Evolutionary conservation across 1,284 basidiomycete genomes (phyloP).

Genomic region (Ustilago sp.): DNA sequence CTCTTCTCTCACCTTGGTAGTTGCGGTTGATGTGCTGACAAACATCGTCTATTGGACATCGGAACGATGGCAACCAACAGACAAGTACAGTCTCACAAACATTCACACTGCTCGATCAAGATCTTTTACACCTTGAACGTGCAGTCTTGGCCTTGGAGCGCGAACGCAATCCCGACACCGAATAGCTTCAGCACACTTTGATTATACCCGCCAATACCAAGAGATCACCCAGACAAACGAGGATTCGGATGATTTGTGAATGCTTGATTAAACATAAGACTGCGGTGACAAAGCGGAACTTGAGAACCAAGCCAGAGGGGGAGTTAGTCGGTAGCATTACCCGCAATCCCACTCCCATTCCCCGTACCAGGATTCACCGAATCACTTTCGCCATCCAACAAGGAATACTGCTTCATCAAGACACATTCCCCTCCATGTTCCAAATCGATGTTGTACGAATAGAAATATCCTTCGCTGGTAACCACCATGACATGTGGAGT

Average conservation of each 20-base stretch:
- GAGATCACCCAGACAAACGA: not conserved
- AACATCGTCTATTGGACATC: no score
- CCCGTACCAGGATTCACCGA: not conserved
- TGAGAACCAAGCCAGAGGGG: not conserved
- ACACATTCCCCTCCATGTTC: conserved; percentile 96
- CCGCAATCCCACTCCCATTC: not conserved
- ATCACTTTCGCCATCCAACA: conserved; percentile 17
- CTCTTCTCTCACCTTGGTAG: not conserved
- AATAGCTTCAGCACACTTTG: no score
- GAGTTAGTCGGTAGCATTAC: not conserved
- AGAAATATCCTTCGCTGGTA: conserved; percentile 93
- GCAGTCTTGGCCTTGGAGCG: not conserved
- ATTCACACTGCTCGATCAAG: conserved; percentile 17
- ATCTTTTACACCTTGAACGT: conserved; percentile 7
- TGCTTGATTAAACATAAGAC: no score
- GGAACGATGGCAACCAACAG: conserved; percentile 7
- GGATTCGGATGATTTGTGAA: not conserved
- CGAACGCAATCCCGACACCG: no score
- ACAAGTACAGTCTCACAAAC: conserved; percentile 11
- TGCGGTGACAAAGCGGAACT: no score
- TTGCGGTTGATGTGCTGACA: not conserved
- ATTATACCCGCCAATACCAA: not conserved
- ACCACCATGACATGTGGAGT: conserved; percentile 98
- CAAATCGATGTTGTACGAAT: conserved; percentile 93
- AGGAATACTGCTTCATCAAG: conserved; percentile 78